Evolutionary conservation across 352 stramenopile species (phyloP).

Genomic region (Pythium myriotylum): DNA sequence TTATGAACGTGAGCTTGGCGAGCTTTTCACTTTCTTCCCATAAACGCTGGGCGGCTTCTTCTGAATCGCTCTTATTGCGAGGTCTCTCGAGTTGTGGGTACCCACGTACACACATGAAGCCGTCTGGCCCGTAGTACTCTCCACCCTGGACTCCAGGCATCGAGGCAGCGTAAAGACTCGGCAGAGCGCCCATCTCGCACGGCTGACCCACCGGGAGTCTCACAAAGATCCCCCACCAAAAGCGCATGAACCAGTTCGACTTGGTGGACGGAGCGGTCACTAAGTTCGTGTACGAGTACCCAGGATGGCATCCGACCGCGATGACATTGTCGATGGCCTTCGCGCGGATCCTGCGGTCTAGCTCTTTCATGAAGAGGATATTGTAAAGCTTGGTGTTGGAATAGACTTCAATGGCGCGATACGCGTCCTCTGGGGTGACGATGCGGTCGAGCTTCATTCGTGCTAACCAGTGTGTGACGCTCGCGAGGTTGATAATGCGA

Average conservation of each 20-base stretch:
- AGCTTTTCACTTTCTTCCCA: conserved; percentile 45
- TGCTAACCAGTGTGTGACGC: conserved; percentile 43
- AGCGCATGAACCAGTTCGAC: conserved; percentile 30
- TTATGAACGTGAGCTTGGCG: conserved; percentile 11
- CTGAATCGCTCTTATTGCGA: conserved; percentile 29
- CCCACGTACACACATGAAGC: conserved; percentile 9
- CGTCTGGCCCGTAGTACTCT: conserved; percentile 27
- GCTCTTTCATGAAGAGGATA: conserved; percentile 48
- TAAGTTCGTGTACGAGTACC: conserved; percentile 37
- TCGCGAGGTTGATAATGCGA: conserved; percentile 40
- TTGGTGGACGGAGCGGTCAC: conserved; percentile 9
- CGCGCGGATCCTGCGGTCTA: conserved; percentile 34
- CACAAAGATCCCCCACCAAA: conserved; percentile 24
- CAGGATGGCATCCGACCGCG: conserved; percentile 35
- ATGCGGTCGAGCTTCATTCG: conserved; percentile 36
- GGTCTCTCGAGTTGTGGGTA: conserved; percentile 17
- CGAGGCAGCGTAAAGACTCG: conserved; percentile 45
- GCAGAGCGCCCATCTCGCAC: conserved; percentile 39
- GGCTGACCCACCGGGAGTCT: conserved; percentile 30
- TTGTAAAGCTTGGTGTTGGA: conserved; percentile 54
- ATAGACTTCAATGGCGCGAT: conserved; percentile 31
- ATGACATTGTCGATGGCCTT: conserved; percentile 28
- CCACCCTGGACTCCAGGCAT: conserved; percentile 21
- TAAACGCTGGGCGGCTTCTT: conserved; percentile 30
- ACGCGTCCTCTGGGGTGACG: conserved; percentile 39